A percentile compares a stretch with the other conserved stretches of the same genome.
Evolutionary conservation across 2,329 filamentous ascomycete genomes (phyloP).

Genomic region (Exophiala xenobiotica): DNA sequence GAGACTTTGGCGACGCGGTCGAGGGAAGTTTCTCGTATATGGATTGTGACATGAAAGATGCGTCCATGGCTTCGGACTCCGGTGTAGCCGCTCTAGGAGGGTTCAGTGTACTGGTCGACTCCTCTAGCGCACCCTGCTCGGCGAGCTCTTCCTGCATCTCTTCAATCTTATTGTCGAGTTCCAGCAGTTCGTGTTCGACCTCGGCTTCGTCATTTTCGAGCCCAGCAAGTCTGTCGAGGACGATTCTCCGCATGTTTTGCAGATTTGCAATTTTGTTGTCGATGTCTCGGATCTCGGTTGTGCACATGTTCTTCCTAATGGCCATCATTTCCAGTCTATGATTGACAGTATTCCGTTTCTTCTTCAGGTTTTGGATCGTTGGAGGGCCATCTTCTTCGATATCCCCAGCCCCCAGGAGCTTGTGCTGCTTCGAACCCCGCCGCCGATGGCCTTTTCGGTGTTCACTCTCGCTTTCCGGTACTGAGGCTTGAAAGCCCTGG

Average conservation of each 20-base stretch:
- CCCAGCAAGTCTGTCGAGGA: slow-evolving; percentile 79
- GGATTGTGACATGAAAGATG: slow-evolving; percentile 92
- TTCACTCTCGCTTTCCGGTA: slow-evolving; percentile 67
- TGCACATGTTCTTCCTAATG: slow-evolving; percentile 95
- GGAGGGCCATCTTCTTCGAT: slow-evolving; percentile 62
- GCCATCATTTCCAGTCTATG: slow-evolving; percentile 88
- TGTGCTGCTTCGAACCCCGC: slow-evolving; percentile 71
- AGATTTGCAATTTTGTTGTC: slow-evolving; percentile 96
- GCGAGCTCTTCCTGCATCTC: slow-evolving; percentile 61
- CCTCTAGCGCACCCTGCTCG: slow-evolving; percentile 34
- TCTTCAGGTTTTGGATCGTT: slow-evolving; percentile 70
- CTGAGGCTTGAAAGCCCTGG: slow-evolving; percentile 89
- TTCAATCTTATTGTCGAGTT: slow-evolving; percentile 62
- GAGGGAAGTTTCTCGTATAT: slow-evolving; percentile 89
- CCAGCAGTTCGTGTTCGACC: slow-evolving; percentile 76
- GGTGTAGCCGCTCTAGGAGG: slow-evolving; percentile 44
- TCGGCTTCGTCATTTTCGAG: slow-evolving; percentile 89
- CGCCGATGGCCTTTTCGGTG: slow-evolving; percentile 68
- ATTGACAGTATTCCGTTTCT: slow-evolving; percentile 74
- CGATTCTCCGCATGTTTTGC: slow-evolving; percentile 86
- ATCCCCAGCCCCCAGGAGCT: slow-evolving; percentile 64
- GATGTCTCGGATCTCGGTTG: slow-evolving; percentile 91
- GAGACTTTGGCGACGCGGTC: slow-evolving; percentile 43
- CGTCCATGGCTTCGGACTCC: slow-evolving; percentile 51
- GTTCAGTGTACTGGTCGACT: slow-evolving; percentile 30